A percentile compares a stretch with the other conserved stretches of the same genome.
These are phyloP conservation scores for Westerdykella aurantiaca DNA, from an alignment of 2,329 filamentous ascomycete genomes.

Conservation along the genomic window DNA sequence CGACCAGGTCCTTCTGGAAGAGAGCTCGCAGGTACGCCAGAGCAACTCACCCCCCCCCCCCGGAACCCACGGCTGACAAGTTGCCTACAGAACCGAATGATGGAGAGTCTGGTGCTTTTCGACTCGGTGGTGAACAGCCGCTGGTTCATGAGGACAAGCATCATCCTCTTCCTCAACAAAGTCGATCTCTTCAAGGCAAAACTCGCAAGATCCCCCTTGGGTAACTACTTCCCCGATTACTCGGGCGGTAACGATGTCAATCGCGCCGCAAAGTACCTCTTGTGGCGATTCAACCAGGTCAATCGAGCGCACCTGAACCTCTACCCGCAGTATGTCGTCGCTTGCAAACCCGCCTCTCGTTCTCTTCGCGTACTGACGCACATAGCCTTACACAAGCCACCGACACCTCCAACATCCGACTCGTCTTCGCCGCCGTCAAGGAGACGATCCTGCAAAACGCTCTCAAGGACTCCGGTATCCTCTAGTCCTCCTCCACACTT, in stretches of 20 bases:
- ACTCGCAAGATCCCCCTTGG: conserved; percentile 78
- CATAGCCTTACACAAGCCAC: conserved; percentile 92
- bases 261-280: conserved; percentile 91
- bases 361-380: conserved; percentile 12
- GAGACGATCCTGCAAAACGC: conserved; percentile 98
- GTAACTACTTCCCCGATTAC: conserved; percentile 96
- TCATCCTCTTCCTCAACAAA: conserved; percentile 98
- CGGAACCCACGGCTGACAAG: conserved; percentile 17
- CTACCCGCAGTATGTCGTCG: conserved; percentile 70
- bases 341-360: neutral
- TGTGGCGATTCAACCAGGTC: conserved; percentile 99
- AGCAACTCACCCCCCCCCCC: neutral
- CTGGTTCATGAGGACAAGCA: conserved; percentile 99
- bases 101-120: conserved; percentile 93
- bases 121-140: conserved; percentile 98
- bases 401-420: conserved; percentile 94
- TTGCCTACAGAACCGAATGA: conserved; percentile 82
- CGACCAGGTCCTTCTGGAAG: conserved; percentile 92
- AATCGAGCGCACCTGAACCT: conserved; percentile 93
- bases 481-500: conserved; percentile 39
- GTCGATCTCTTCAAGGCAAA: conserved; percentile 98
- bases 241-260: conserved; percentile 97
- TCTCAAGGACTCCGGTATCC: conserved; percentile 93
- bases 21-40: conserved; percentile 80
- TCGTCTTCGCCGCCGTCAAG: conserved; percentile 97